A percentile compares a stretch with the other conserved stretches of the same genome.
Evolutionary conservation across 192 early-diverging fungal species (phyloP).

Genomic region (Backusella westeae): DNA sequence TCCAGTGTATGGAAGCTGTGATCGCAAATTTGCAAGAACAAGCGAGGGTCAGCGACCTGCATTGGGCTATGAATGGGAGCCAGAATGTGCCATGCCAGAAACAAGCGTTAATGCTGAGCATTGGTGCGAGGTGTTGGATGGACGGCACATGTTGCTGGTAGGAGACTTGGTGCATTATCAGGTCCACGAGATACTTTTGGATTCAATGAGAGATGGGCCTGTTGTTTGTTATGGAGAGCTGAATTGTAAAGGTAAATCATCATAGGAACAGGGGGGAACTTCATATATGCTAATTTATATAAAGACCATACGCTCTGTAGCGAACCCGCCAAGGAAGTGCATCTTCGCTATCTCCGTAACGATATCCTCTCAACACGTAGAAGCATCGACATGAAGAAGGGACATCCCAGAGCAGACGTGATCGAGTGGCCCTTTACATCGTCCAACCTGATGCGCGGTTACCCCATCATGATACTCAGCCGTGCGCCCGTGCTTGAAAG

Average conservation of each 20-base stretch:
- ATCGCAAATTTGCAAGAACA: slow-evolving; percentile 18
- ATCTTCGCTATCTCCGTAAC: slow-evolving; percentile 45
- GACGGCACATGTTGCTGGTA: slow-evolving; percentile 44
- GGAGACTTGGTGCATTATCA: slow-evolving; percentile 52
- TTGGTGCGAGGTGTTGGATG: slow-evolving; percentile 41
- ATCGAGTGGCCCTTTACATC: slow-evolving; percentile 46
- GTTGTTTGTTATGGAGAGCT: slow-evolving; percentile 54
- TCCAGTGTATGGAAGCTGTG: slow-evolving; percentile 27
- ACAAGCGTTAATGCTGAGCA: not conserved
- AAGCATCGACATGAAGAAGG: not conserved
- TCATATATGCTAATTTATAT: not conserved
- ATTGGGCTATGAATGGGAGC: slow-evolving; percentile 21
- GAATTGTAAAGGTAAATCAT: slow-evolving; percentile 41
- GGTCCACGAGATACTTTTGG: slow-evolving; percentile 51
- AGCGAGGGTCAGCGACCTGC: not conserved
- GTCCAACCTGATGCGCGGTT: slow-evolving; percentile 21
- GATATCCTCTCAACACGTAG: slow-evolving; percentile 40
- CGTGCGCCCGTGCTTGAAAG: slow-evolving; percentile 37
- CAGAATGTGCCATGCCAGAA: slow-evolving; percentile 6
- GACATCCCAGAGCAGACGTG: slow-evolving; percentile 35
- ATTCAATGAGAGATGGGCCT: slow-evolving; percentile 50
- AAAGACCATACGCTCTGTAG: slow-evolving; percentile 37
- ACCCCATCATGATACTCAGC: slow-evolving; percentile 45
- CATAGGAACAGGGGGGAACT: not conserved
- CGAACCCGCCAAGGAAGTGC: slow-evolving; percentile 1